These are phyloP conservation scores for Porphyrellus cyaneotinctus DNA, from an alignment of 768 basidiomycete genomes.

Conservation along the genomic window DNA sequence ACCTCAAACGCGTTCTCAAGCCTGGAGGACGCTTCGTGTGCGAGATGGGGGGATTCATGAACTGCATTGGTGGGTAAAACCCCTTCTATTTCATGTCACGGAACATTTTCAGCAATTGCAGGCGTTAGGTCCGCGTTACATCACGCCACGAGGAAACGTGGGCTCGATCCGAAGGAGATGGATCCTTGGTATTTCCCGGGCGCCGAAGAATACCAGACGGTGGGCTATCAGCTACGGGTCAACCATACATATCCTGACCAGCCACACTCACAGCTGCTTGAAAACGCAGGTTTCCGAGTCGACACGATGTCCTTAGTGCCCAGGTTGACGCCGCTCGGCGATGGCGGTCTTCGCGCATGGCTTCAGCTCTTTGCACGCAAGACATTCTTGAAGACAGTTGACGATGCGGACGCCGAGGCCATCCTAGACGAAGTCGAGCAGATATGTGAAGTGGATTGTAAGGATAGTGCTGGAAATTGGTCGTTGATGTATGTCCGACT, in stretches of 20 bases:
- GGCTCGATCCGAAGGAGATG: slow-evolving; percentile 51
- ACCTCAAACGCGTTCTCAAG: slow-evolving; percentile 59
- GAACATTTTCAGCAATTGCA: slow-evolving; percentile 24
- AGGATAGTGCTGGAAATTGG: slow-evolving; percentile 60
- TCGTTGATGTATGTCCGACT: slow-evolving; percentile 70
- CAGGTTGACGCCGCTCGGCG: slow-evolving; percentile 48
- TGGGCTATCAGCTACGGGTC: slow-evolving; percentile 24
- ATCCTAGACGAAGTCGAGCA: slow-evolving; percentile 63
- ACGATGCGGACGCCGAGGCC: slow-evolving; percentile 49
- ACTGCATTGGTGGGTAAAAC: slow-evolving; percentile 51
- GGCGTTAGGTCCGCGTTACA: slow-evolving; percentile 61
- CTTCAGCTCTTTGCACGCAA: slow-evolving; percentile 59
- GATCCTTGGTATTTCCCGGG: slow-evolving; percentile 91
- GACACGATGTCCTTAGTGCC: slow-evolving; percentile 52
- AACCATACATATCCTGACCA: slow-evolving; percentile 1
- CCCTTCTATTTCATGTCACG: not conserved
- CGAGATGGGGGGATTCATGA: slow-evolving; percentile 78
- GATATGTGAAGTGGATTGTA: slow-evolving; percentile 51
- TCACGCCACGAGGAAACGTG: slow-evolving; percentile 45
- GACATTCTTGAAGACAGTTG: slow-evolving; percentile 53
- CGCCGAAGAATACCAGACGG: slow-evolving; percentile 57
- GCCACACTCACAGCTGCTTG: slow-evolving; percentile 44
- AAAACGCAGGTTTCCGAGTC: slow-evolving; percentile 53
- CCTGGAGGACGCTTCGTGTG: slow-evolving; percentile 67
- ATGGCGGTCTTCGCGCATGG: slow-evolving; percentile 59